These are phyloP conservation scores for Didymella lethalis DNA, from an alignment of 2,329 filamentous ascomycete species.

Conservation along the genomic window DNA sequence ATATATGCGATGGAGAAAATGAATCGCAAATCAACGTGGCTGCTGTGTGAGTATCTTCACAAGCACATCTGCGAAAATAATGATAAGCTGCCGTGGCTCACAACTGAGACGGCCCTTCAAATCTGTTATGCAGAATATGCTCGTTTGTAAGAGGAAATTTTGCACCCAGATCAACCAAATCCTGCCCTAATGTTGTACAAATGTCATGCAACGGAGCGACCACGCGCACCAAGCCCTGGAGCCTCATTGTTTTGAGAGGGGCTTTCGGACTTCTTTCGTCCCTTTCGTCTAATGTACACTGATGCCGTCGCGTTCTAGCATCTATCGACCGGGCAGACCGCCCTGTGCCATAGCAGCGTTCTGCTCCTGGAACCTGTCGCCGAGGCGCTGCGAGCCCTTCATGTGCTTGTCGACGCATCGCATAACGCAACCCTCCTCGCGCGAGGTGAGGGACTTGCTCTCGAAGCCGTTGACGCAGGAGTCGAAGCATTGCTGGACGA, in stretches of 20 bases:
- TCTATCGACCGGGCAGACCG: conserved; percentile 57
- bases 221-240: conserved; percentile 1
- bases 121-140: conserved; percentile 17
- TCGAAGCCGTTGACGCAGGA: conserved; percentile 99
- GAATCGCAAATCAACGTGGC: background rate
- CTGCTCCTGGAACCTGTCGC: conserved; percentile 86
- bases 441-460: conserved; percentile 87
- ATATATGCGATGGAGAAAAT: background rate
- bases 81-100: background rate
- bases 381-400: conserved; percentile 87
- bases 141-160: conserved; percentile 18
- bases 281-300: conserved; percentile 11
- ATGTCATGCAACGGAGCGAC: conserved; percentile 14
- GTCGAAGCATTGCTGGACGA: conserved; percentile 90
- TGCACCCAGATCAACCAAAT: conserved; percentile 20
- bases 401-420: conserved; percentile 97
- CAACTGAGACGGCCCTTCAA: background rate
- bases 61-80: background rate
- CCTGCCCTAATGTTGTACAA: conserved; percentile 25
- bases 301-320: conserved; percentile 4
- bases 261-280: background rate
- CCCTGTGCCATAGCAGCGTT: conserved; percentile 73
- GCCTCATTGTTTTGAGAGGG: background rate
- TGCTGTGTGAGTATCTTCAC: background rate
- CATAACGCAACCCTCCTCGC: conserved; percentile 90